Evolutionary conservation across 306 rosid genomes (phyloP), one percentile per base, ranked within the genome.

Genomic region (Macrotyloma uniflorum): DNA sequence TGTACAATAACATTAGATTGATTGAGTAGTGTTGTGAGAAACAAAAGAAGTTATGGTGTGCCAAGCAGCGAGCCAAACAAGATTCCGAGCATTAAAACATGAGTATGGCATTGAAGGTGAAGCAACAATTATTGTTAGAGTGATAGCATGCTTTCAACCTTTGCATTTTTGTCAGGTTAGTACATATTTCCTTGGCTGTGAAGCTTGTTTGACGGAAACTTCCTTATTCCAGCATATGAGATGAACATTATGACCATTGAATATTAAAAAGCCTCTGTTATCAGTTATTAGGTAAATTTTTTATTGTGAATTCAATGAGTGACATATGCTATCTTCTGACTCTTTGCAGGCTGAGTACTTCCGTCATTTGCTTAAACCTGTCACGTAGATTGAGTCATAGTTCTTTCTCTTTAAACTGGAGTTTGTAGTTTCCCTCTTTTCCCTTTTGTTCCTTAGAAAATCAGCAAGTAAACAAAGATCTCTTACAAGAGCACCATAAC

Each of bases 11-110:
- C 2, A 33, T 74, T 64, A 67, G 68, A 58, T 82, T 42, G 83
- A 42, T 62, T 70, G 69, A 71, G 80, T 74, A 54, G 67, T 82
- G 47, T 70, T 46, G 64, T 82, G 71, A 89, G 87, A 78, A 62
- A 84, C 80, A 85, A 78, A 67, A 81, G 91, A 79, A 86, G 96
- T 87, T 81, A 91, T 91, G 96, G 93, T 91, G 90, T 85, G 86
- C 90, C 96, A 89, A 91, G 96, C 93, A 70, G 91, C 93, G n/a
- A 83, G 89, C 84, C 90, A 87, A 74, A 91, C 96, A 63, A 91
- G 84, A 89, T 91, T 89, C 70, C 91, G 96, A 79, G 89, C 93
- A 58, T 86, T 91, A 28, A 91, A 91, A 86, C 96, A 91, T 79
- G 91, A 87, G 79, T 89, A 75, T 77, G 89, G 96, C 64, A 87